phyloP scores from a whole-genome alignment of 257 asterid species.

The Capsicum baccatum region DNA sequence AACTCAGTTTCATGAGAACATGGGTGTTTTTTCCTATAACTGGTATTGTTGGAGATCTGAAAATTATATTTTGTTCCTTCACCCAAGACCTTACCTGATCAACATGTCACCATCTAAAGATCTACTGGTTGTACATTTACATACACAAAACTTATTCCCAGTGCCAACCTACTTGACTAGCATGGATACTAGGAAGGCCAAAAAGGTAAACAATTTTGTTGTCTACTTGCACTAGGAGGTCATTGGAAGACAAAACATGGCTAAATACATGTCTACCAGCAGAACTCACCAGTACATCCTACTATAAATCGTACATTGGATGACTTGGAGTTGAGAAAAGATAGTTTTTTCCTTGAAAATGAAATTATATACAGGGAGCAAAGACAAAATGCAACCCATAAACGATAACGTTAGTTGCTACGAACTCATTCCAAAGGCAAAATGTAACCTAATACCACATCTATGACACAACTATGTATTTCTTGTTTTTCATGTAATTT shows the following conservation, averaged over 20 bases:
- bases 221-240: neutral
- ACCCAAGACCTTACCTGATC: conserved; percentile 13
- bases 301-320: neutral
- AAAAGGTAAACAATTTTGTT: neutral
- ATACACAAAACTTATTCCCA: neutral
- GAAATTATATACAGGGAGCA: neutral
- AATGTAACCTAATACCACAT: neutral
- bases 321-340: conserved; percentile 24
- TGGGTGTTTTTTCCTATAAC: neutral
- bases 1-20: conserved; percentile 17
- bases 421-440: neutral
- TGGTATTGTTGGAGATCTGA: neutral
- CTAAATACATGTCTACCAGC: conserved; percentile 22
- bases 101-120: conserved; percentile 17
- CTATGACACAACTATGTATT: neutral
- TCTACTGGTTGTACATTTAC: conserved; percentile 1
- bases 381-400: conserved; percentile 12
- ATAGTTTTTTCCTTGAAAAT: neutral
- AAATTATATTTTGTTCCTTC: neutral
- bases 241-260: neutral
- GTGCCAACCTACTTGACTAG: conserved; percentile 5
- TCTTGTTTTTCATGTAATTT: neutral
- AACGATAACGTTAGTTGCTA: conserved; percentile 1
- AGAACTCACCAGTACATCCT: neutral
- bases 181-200: conserved; percentile 24